Evolutionary conservation across 306 rosid genomes (phyloP), one percentile per base, ranked within the genome.

Genomic region (Ammopiptanthus mongolicus): DNA sequence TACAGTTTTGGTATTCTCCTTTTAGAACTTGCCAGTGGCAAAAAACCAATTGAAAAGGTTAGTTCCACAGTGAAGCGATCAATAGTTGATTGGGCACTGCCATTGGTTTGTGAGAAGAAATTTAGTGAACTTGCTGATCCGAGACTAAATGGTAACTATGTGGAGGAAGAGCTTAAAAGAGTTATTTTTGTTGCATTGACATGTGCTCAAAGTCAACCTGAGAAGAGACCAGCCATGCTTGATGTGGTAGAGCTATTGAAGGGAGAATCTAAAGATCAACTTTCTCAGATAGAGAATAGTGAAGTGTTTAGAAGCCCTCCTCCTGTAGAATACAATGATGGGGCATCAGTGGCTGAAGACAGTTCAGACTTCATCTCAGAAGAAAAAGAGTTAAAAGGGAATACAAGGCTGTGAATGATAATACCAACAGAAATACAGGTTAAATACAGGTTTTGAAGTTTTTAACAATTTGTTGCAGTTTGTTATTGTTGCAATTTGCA

Each of bases 1-100:
- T 92, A 85, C 83, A 87, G 96, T 83, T 92, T 86, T 33, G 97
- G 97, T 50, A 88, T 92, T 84, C 97, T 92, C 52, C 81, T 92
- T 76, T 86, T 92, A 18, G 97, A 92, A 79, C 90, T 92, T 7
- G 90, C 86, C 1, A 84, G 84, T 37, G 93, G 97, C 66, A 84
- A 22, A 80, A 88, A 84, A 73, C 97, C 97, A 14, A 76, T 87
- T 2, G 86, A 85, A 76, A 90, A 85, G 71, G 33, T 85, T 44
- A 80, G 51, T 65, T n/a, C 83, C 11, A 51, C 84, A 0, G 22
- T 68, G 50, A 90, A 81, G 78, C 90, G 80, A 44, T 67, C 91
- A 0, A 85, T 92, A 53, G 52, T 87, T 10, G 97, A 92, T 37
- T 92, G 97, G 97, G 97, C 96, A 0, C 83, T 92, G 69, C 96